Percentiles rank a stretch among this genome's conserved stretches.
These are phyloP conservation scores for Serendipita indica DNA, from an alignment of 768 basidiomycete genomes.

Conservation along the genomic window DNA sequence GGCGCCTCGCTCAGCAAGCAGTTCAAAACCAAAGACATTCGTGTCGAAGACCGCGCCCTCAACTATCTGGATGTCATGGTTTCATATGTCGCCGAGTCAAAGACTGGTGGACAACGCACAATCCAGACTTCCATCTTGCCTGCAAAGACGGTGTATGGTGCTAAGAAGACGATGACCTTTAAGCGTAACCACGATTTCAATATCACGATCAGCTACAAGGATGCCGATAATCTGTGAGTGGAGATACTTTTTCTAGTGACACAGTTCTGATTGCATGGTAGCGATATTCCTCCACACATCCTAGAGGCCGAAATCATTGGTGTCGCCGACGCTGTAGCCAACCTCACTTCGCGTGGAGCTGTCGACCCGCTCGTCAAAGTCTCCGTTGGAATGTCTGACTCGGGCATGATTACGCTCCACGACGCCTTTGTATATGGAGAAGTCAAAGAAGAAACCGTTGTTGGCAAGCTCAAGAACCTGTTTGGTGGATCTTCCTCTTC, in stretches of 20 bases:
- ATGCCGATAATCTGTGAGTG: conserved; percentile 43
- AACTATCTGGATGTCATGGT: conserved; percentile 60
- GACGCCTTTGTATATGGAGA: conserved; percentile 71
- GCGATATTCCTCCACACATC: conserved; percentile 33
- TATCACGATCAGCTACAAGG: conserved; percentile 65
- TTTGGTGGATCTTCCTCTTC: conserved; percentile 51
- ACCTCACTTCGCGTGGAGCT: conserved; percentile 70
- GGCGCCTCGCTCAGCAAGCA: conserved; percentile 78
- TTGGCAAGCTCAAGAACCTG: conserved; percentile 75
- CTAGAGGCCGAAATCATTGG: conserved; percentile 58
- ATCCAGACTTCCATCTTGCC: conserved; percentile 71
- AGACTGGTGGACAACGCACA: conserved; percentile 32
- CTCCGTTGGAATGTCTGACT: conserved; percentile 68
- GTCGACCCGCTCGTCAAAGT: conserved; percentile 77
- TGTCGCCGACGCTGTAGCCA: conserved; percentile 59
- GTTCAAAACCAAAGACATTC: conserved; percentile 92
- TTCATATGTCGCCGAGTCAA: conserved; percentile 53
- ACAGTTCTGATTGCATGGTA: not conserved
- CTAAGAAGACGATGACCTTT: conserved; percentile 76
- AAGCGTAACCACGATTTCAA: conserved; percentile 73
- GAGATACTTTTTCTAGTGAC: not conserved
- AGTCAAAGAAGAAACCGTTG: conserved; percentile 63
- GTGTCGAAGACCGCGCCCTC: conserved; percentile 48
- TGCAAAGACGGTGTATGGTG: conserved; percentile 55
- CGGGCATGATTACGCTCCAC: conserved; percentile 67